phyloP scores from a whole-genome alignment of 495 filamentous ascomycete species.

The Neurospora sp. region DNA sequence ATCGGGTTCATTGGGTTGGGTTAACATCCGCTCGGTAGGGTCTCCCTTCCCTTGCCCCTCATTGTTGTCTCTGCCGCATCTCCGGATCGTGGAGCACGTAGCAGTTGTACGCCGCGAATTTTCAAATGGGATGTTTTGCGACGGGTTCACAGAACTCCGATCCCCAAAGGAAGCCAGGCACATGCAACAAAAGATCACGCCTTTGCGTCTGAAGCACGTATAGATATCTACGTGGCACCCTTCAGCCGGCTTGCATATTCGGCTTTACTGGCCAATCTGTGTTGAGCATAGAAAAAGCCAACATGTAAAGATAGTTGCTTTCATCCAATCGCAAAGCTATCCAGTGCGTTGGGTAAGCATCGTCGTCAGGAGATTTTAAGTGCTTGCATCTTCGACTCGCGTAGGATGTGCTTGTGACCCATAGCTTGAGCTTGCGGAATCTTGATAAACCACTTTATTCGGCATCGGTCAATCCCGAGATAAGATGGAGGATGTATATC shows the following conservation, averaged over 20 bases:
- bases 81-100: not conserved
- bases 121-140: not conserved
- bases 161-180: not conserved
- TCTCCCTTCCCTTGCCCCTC: not conserved
- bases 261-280: not conserved
- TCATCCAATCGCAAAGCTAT: not conserved
- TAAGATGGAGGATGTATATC: not conserved
- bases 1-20: not conserved
- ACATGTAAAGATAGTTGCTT: not conserved
- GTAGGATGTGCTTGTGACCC: not conserved
- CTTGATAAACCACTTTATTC: not conserved
- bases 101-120: not conserved
- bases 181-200: not conserved
- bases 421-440: not conserved
- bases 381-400: not conserved
- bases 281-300: not conserved
- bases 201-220: not conserved
- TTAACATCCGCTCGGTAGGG: not conserved
- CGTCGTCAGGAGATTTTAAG: not conserved
- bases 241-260: not conserved
- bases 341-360: not conserved
- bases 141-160: not conserved
- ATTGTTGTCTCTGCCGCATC: not conserved
- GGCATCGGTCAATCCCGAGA: not conserved
- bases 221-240: not conserved